phyloP scores from a whole-genome alignment of 2,329 filamentous ascomycete species.

The Sporothrix mexicana region DNA sequence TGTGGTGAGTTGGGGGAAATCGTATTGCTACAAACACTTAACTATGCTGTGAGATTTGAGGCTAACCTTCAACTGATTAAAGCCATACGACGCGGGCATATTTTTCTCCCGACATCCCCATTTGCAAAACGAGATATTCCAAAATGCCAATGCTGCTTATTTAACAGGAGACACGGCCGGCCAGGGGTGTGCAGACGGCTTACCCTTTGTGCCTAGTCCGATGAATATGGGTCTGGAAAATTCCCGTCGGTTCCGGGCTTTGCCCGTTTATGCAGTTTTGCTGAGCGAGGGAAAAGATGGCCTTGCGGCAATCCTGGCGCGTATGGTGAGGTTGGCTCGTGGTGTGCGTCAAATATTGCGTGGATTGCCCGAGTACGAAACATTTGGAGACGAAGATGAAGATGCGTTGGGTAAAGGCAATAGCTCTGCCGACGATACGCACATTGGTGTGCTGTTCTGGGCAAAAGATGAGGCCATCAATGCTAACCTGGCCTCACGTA shows the following conservation, averaged over 20 bases:
- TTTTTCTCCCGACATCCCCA: conserved; percentile 74
- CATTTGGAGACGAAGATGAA: conserved; percentile 58
- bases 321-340: conserved; percentile 75
- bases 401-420: conserved; percentile 32
- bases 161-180: conserved; percentile 49
- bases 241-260: conserved; percentile 84
- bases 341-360: conserved; percentile 68
- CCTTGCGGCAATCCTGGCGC: conserved; percentile 70
- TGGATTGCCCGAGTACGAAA: conserved; percentile 66
- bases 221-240: conserved; percentile 90
- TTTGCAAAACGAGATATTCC: conserved; percentile 69
- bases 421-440: conserved; percentile 57
- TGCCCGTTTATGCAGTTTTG: conserved; percentile 86
- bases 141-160: conserved; percentile 86
- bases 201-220: conserved; percentile 70
- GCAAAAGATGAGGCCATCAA: conserved; percentile 72
- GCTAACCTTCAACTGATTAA: background rate
- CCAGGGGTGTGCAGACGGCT: conserved; percentile 36
- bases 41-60: no score
- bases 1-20: conserved; percentile 60
- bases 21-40: background rate
- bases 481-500: conserved; percentile 66
- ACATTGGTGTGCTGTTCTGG: conserved; percentile 76
- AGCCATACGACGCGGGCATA: conserved; percentile 91
- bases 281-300: conserved; percentile 74